Conservation (phyloP, 1,139 yeast species). For the Saccharomyces hybrid region DNA sequence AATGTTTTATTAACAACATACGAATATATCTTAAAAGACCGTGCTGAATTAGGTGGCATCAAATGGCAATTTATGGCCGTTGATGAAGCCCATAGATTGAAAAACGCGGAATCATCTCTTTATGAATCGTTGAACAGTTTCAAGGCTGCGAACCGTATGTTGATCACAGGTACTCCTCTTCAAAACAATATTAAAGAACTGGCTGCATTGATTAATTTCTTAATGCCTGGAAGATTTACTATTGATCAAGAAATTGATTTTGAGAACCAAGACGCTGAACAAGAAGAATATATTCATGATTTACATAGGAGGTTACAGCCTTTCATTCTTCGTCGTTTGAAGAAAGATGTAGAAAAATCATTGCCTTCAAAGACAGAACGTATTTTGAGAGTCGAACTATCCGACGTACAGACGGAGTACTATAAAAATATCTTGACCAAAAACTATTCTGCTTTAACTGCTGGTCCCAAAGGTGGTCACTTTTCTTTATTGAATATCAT, state of each 20-base stretch:
- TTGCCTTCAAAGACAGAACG: slow-evolving; percentile 93
- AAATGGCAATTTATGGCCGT: slow-evolving; percentile 40
- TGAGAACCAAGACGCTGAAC: slow-evolving; percentile 72
- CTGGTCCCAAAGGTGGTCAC: slow-evolving; percentile 74
- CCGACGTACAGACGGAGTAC: slow-evolving; percentile 92
- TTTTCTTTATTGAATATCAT: slow-evolving; percentile 82
- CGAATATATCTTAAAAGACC: slow-evolving; percentile 89
- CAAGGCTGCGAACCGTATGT: slow-evolving; percentile 57
- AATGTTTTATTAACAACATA: slow-evolving; percentile 87
- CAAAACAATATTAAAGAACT: slow-evolving; percentile 84
- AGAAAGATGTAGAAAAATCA: slow-evolving; percentile 42
- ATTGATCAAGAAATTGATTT: slow-evolving; percentile 61
- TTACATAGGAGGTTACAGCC: slow-evolving; percentile 83
- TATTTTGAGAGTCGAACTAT: slow-evolving; percentile 86
- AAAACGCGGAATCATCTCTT: slow-evolving; percentile 39
- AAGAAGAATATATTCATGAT: slow-evolving; percentile 80
- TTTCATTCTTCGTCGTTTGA: too few relatives aligned
- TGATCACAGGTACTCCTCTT: slow-evolving; percentile 88
- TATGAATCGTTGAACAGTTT: slow-evolving; percentile 55
- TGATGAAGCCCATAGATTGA: too few relatives aligned
- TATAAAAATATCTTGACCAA: slow-evolving; percentile 88
- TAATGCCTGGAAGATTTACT: slow-evolving; percentile 85
- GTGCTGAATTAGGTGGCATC: slow-evolving; percentile 67
- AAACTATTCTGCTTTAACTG: slow-evolving; percentile 83
- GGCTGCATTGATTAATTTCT: slow-evolving; percentile 84